Base-by-base conservation (phyloP, 768 basidiomycete genomes). In the Mycena alexandri region DNA sequence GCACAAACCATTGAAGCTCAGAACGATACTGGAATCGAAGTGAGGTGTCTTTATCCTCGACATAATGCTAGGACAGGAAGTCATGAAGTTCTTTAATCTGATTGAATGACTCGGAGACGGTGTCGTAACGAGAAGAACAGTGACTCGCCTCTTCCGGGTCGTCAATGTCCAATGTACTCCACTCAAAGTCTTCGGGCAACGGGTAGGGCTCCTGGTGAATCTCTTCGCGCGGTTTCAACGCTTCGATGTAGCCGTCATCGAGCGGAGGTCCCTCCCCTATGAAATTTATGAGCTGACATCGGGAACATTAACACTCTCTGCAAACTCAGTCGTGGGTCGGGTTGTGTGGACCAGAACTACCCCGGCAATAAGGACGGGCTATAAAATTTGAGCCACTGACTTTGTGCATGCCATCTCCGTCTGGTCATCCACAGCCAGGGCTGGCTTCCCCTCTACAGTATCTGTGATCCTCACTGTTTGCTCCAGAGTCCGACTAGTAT, bases 341-440 rank as follows among this genome's bases (percentile, higher is more conserved):
- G 98, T 78, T 99, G 98, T 8, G 97, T 99, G 38, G 84, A 89
- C 98, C 98, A 99, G 80, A 99, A 99, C 95, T 95, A 73, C 24
- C 6, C 29, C 65, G 53, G 44, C 12, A 62, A 58, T 64, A 36
- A 66, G 52, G 25, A 55, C 19, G 41, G 7, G 53, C 21, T 46
- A 48, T 53, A 22, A 63, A 29, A 6, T 29, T 6, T 29, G 29
- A 29, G 54, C 17, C 36, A 76, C 83, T 60, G 71, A 94, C 95
- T 84, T 96, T 97, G 75, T 98, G 95, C 75, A 92, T 91, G 93
- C 94, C 75, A 91, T 86, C 69, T 92, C 87, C 81, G 95, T 94
- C 73, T 86, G 89, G 72, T 90, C 91, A 71, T 87, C 84, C 14
- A 92, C 94, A 24, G 90, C 90, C 41, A 91, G 68, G 11, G 91